Evolutionary conservation across 2,329 filamentous ascomycete genomes (phyloP).

Genomic region (Coleophoma eucalyptorum): DNA sequence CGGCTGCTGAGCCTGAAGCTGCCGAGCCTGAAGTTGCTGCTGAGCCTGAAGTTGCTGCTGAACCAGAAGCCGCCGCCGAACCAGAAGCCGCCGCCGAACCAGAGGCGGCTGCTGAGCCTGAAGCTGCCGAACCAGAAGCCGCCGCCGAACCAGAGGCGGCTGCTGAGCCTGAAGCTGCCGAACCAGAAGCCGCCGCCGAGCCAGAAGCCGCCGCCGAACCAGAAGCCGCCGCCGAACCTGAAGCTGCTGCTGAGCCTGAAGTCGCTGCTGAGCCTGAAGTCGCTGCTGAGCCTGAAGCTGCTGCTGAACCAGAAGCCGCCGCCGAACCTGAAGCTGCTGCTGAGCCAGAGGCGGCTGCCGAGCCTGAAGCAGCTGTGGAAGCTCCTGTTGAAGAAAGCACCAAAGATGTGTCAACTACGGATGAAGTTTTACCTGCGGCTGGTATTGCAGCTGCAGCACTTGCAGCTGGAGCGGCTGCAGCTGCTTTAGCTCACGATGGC

Average conservation of each 20-base stretch:
- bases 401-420: conserved; percentile 1
- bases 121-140: neutral
- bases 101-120: no score
- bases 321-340: neutral
- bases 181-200: conserved; percentile 3
- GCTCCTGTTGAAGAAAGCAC: conserved; percentile 1
- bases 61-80: no score
- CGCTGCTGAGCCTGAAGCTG: neutral
- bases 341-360: neutral
- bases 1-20: no score
- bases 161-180: neutral
- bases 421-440: neutral
- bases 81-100: no score
- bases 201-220: neutral
- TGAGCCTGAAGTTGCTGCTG: no score
- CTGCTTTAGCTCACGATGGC: neutral
- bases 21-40: no score
- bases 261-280: neutral
- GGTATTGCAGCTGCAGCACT: neutral
- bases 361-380: conserved; percentile 5
- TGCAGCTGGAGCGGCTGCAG: neutral
- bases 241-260: neutral
- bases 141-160: neutral
- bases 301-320: neutral
- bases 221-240: neutral